Evolutionary conservation across 2,329 filamentous ascomycete genomes (phyloP), one percentile per base, ranked within the genome.

Genomic region (Xylariaceae sp.): DNA sequence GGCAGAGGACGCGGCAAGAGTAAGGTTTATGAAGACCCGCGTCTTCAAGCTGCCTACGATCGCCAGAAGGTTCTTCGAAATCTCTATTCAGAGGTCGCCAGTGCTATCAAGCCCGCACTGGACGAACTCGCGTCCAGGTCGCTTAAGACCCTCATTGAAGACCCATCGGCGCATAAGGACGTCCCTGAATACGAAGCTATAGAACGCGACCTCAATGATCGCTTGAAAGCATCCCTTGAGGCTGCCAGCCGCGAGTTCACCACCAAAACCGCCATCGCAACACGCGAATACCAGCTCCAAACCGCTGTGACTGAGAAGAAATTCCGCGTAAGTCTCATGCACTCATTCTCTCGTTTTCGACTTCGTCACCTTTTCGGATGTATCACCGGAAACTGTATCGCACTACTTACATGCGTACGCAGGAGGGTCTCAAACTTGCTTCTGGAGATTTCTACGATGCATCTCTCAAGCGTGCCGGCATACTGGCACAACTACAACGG

Each of bases 41-140:
- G 74, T 58, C 76, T 79, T 49, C 81, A 84, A 66, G 80, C 80
- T 47, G 76, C 77, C 53, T 80, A 81, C 60, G 80, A 84, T 66
- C 83, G 86, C 51, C 81, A 85, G 66, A 77, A 85, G 60, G 80
- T 86, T 61, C 74, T 89, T 62, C 86, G 86, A 68, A 81, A 82
- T 52, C 76, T 76, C 21, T 89, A 82, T 68, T 77, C 81, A n/a
- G 74, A 78, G 54, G 79, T 89, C 48, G 78, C 82, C 54, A 79
- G 81, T 61, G 76, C 80, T 29, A 70, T 87, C 62, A 88, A 86
- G 68, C 80, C 81, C 15, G 77, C 83, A 9, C 73, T 88, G 13
- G 81, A 84, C 54, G 84, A 88, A 64, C 74, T 89, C 18, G 83
- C 84, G 16, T 79, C 82, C 49, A 77, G 82, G 32, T 79, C 74